Conservation (phyloP, 192 early-diverging fungal species). For the Gonapodya prolifera region DNA sequence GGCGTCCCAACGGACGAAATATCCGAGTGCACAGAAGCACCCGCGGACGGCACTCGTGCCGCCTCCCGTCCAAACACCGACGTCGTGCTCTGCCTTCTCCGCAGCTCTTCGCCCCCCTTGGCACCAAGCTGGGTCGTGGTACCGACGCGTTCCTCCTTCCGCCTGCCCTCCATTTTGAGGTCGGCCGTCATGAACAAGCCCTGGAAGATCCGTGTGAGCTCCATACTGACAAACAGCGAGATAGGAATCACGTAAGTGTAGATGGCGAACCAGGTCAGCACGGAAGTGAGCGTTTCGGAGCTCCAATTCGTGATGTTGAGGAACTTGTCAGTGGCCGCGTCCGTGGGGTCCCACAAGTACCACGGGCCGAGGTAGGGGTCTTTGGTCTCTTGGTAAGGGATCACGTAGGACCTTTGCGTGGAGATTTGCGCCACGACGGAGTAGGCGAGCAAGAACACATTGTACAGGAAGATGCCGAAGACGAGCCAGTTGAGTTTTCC, state of each 20-base stretch:
- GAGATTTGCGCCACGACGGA: not conserved
- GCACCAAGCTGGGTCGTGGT: not conserved
- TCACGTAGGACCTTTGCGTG: not conserved
- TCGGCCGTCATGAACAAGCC: slow-evolving; percentile 54
- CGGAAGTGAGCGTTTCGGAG: not conserved
- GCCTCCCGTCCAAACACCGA: not conserved
- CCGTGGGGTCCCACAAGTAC: not conserved
- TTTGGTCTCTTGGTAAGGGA: not conserved
- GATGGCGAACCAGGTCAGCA: slow-evolving; percentile 32
- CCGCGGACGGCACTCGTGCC: too few species aligned
- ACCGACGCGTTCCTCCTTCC: not conserved
- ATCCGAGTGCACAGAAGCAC: too few species aligned
- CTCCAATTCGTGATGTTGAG: not conserved
- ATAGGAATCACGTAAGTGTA: slow-evolving; percentile 65
- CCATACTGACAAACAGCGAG: slow-evolving; percentile 60
- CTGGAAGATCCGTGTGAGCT: slow-evolving; percentile 51
- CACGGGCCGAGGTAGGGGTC: not conserved
- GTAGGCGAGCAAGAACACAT: not conserved
- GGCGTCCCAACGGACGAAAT: not conserved
- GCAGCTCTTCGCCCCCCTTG: not conserved
- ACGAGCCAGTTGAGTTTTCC: not conserved
- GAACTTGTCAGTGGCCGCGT: not conserved
- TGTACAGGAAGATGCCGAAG: slow-evolving; percentile 2
- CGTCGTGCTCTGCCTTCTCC: not conserved
- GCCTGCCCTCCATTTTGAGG: slow-evolving; percentile 28